Evolutionary conservation across 192 early-diverging fungal species (phyloP).

Genomic region (Entomortierella chlamydospora): DNA sequence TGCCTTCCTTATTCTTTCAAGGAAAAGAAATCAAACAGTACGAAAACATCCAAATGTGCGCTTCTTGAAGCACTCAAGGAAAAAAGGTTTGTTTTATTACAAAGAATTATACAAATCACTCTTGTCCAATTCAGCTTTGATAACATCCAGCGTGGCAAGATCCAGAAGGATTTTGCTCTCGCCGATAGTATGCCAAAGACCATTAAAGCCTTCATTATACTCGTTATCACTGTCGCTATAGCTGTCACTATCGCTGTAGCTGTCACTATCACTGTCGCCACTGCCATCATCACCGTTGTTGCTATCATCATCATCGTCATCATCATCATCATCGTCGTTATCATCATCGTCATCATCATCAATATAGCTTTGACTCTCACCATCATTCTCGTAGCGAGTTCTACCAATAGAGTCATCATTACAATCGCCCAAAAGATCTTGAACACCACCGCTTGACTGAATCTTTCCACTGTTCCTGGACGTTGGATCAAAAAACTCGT

Average conservation of each 20-base stretch:
- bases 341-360: conserved; percentile 5
- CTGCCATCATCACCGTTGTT: background rate
- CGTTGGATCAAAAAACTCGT: background rate
- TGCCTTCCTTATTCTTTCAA: background rate
- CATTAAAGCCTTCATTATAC: background rate
- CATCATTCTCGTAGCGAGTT: background rate
- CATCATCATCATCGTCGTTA: background rate
- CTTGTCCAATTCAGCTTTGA: conserved; percentile 2
- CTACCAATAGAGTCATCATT: background rate
- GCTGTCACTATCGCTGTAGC: background rate
- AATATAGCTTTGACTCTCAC: background rate
- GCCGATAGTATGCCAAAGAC: background rate
- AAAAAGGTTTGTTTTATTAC: too few relatives aligned
- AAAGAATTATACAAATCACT: background rate
- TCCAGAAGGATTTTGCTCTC: conserved; percentile 9
- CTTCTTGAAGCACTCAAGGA: too few relatives aligned
- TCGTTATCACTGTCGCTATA: conserved; percentile 2
- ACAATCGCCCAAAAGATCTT: background rate
- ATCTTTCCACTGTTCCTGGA: background rate
- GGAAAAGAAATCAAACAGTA: background rate
- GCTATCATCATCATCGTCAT: background rate
- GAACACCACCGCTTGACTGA: background rate
- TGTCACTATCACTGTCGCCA: background rate
- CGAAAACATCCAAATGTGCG: too few relatives aligned
- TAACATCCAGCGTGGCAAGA: background rate